phyloP scores from a whole-genome alignment of 257 asterid species.

The Solanum etuberosum region DNA sequence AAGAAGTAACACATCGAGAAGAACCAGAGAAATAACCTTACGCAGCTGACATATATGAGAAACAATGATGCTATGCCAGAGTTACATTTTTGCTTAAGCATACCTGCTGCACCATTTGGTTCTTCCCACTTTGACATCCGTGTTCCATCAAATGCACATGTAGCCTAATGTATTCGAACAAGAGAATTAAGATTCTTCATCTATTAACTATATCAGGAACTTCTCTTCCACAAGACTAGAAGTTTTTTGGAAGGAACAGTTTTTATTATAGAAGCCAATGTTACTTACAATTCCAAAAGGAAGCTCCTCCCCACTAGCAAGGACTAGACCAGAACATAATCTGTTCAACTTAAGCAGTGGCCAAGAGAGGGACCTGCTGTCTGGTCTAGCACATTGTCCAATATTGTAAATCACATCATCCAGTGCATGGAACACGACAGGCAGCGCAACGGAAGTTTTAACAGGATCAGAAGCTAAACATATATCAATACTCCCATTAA shows the following conservation, averaged over 20 bases:
- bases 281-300: slow-evolving; percentile 86
- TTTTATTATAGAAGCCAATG: slow-evolving; percentile 3
- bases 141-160: slow-evolving; percentile 95
- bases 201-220: neutral
- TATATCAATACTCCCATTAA: slow-evolving; percentile 37
- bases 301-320: slow-evolving; percentile 96
- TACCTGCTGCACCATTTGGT: slow-evolving; percentile 95
- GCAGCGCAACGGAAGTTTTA: slow-evolving; percentile 67
- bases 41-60: neutral
- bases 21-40: neutral
- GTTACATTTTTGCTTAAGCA: neutral
- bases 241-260: neutral
- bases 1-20: neutral
- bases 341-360: slow-evolving; percentile 85
- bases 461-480: slow-evolving; percentile 66
- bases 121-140: slow-evolving; percentile 99
- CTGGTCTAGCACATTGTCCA: slow-evolving; percentile 26
- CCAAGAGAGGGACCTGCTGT: slow-evolving; percentile 51
- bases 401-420: slow-evolving; percentile 63
- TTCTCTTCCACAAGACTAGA: neutral
- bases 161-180: slow-evolving; percentile 35
- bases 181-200: neutral
- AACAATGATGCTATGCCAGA: neutral
- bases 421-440: slow-evolving; percentile 80
- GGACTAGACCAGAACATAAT: slow-evolving; percentile 70